Evolutionary conservation across 106 monocot genomes (phyloP).

Genomic region (Agapanthus africanus): DNA sequence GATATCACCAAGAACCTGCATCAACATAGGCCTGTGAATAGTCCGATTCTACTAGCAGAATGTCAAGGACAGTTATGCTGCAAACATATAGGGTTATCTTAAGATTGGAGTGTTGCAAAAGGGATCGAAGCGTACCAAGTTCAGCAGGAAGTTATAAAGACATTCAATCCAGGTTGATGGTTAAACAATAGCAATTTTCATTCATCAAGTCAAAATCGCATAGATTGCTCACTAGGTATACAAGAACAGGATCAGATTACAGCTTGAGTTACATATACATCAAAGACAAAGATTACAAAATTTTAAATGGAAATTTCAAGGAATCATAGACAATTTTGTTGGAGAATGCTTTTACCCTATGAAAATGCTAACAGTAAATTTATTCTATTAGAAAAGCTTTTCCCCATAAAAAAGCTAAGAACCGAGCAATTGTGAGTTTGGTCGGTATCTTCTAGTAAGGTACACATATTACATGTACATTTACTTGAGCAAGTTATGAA

Average conservation of each 20-base stretch:
- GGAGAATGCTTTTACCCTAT: background rate
- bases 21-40: background rate
- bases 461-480: background rate
- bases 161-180: background rate
- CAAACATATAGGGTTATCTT: background rate
- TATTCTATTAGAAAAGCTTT: too few relatives aligned
- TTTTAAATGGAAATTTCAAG: background rate
- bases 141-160: too few relatives aligned
- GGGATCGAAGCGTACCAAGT: background rate
- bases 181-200: background rate
- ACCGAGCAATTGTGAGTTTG: too few relatives aligned
- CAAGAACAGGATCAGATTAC: background rate
- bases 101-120: background rate
- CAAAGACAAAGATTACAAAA: background rate
- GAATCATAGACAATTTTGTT: background rate
- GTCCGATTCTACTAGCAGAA: background rate
- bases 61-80: background rate
- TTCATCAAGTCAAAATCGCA: background rate
- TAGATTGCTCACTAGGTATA: background rate
- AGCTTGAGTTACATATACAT: background rate
- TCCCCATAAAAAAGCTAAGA: too few relatives aligned
- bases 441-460: too few relatives aligned
- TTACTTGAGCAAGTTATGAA: too few relatives aligned
- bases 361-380: too few relatives aligned
- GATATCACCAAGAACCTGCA: constrained; percentile 90